Evolutionary conservation across 805 yeast genomes (phyloP), one percentile per base, ranked within the genome.

Genomic region (Candida vaughaniae): DNA sequence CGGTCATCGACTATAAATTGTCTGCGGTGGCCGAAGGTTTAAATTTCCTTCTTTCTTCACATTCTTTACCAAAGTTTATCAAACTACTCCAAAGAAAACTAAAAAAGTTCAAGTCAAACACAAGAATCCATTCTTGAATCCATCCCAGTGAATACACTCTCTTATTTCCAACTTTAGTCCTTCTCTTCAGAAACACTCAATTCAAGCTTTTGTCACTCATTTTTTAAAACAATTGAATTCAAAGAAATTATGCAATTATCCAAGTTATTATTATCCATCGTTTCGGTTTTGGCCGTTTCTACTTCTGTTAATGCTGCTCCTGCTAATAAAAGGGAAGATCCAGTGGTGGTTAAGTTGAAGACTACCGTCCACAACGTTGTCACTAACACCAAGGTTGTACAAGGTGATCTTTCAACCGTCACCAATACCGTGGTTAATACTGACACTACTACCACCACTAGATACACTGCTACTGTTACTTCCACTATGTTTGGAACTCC

Each of bases 391-490:
- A 53, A 60, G 25, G 51, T 59, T 6, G 68, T 64, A 4, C 43
- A 55, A 25, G 69, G 64, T 16, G 42, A 52, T 14, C 48, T 53
- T 22, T 41, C 54, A 2, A 64, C 70, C 14, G 28, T 39, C 15
- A 62, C 69, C 15, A 52, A 63, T 40, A 38, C 52, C 32, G 41
- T 50, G 17, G 47, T 58, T 22, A 50, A 54, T 33, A 63, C 70
- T 16, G 46, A 58, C 15, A 63, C 68, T 12, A 49, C 58, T 26
- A 68, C 73, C 14, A 52, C 59, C 17, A 68, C 73, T 16, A 52
- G 56, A 19, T 67, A 66, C 48, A 68, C 73, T 28, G 71, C 71
- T 12, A 68, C 74, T 6, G 66, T 60, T 26, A 68, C 73, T 4
- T 57, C 63, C 2, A 66, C 71, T 12, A 60, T 67, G n/a, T 58